Percentiles rank a stretch among this genome's conserved stretches.
Evolutionary conservation across 1,284 basidiomycete species (phyloP).

Genomic region (Tremellales sp.): DNA sequence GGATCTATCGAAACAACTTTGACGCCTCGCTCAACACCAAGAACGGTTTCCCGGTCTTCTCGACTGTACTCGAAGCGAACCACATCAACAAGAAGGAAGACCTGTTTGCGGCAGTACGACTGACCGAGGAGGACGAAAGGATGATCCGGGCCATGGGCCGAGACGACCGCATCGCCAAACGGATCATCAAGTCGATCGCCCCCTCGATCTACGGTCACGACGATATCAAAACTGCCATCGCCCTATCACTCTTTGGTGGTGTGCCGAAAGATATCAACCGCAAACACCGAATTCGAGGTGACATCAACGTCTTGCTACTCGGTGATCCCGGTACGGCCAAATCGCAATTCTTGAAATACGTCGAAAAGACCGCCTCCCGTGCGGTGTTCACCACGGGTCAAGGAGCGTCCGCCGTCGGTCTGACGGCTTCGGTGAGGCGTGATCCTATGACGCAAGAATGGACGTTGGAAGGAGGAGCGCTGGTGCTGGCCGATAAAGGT

Average conservation of each 20-base stretch:
- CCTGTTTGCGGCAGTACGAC: constrained; percentile 86
- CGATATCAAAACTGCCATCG: constrained; percentile 96
- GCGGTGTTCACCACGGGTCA: constrained; percentile 99
- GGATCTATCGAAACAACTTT: constrained; percentile 98
- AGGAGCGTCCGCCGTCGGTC: constrained; percentile 94
- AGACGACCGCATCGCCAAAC: constrained; percentile 91
- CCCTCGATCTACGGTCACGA: constrained; percentile 99
- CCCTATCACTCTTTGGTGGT: constrained; percentile 90
- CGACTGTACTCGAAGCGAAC: constrained; percentile 96
- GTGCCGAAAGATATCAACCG: constrained; percentile 92
- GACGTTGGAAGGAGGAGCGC: constrained; percentile 96
- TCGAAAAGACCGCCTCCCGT: constrained; percentile 95
- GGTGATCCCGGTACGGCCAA: constrained; percentile 99
- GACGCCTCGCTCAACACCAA: constrained; percentile 97
- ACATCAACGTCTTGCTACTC: constrained; percentile 93
- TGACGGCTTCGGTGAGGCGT: constrained; percentile 96
- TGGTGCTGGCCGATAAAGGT: constrained; percentile 98
- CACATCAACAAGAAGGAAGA: constrained; percentile 95
- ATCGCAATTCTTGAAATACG: constrained; percentile 98
- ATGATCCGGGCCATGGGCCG: constrained; percentile 79
- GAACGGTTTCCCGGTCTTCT: constrained; percentile 99
- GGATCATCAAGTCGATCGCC: constrained; percentile 96
- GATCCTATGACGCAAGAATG: constrained; percentile 96
- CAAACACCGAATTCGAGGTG: constrained; percentile 93
- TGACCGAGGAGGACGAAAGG: constrained; percentile 95